Conservation (phyloP, 768 basidiomycete genomes). For the Chlorophyllum brunneum region DNA sequence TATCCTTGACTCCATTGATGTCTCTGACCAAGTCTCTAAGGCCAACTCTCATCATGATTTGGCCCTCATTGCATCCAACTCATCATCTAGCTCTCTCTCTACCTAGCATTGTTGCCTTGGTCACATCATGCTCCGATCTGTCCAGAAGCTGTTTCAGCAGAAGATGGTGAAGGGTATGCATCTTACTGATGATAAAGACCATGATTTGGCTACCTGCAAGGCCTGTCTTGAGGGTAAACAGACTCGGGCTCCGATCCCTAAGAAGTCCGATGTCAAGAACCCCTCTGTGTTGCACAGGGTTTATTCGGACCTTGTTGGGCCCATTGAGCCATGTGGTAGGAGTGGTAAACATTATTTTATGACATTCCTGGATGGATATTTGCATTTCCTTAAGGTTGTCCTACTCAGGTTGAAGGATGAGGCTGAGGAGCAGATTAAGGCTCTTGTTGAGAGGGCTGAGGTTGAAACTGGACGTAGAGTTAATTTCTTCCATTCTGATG, state of each 20-base stretch:
- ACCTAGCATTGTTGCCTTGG: neutral
- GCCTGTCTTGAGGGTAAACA: constrained; percentile 1
- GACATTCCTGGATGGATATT: constrained; percentile 16
- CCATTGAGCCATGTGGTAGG: neutral
- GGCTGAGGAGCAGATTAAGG: constrained; percentile 4
- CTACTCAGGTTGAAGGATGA: constrained; percentile 15
- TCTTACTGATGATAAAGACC: neutral
- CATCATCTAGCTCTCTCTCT: neutral
- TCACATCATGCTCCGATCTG: constrained; percentile 7
- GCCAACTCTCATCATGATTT: too few relatives aligned
- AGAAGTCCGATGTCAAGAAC: constrained; percentile 1
- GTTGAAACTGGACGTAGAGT: constrained; percentile 4
- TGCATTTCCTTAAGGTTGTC: constrained; percentile 13
- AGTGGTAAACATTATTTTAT: constrained; percentile 14
- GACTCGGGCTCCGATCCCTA: neutral
- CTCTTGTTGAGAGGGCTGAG: constrained; percentile 7
- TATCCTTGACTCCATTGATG: too few relatives aligned
- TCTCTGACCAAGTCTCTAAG: too few relatives aligned
- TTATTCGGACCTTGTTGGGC: neutral
- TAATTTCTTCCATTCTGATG: constrained; percentile 11
- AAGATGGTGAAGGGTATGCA: constrained; percentile 14
- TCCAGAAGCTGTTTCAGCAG: constrained; percentile 9
- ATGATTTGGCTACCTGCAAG: neutral
- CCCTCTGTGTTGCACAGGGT: neutral
- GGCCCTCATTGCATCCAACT: neutral